Evolutionary conservation across 495 filamentous ascomycete species (phyloP), one percentile per base, ranked within the genome.

Genomic region (Alectoria sarmentosa): DNA sequence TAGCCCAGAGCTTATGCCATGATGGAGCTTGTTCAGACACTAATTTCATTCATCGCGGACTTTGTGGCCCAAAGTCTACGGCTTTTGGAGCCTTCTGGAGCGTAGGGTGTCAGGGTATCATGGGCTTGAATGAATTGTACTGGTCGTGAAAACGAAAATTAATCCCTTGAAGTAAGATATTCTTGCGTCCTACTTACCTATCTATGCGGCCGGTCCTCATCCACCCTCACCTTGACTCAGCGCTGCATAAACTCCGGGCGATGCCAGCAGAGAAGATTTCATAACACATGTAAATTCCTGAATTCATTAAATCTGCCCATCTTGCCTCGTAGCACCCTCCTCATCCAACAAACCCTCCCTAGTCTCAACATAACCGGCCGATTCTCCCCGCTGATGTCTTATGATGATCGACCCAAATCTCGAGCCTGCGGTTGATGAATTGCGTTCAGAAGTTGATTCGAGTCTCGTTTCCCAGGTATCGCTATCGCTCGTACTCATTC

Each of bases 391-490:
- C 38, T 44, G 17, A 11, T 28, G 58, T 32, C 23, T 17, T 39
- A 41, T 28, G 11, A 41, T 34, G 7, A 60, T 30, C 17, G 58
- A 60, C 28, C 42, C 42, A 17, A 60, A 60, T 13, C 58, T 60
- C 23, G 58, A 60, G 42, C 38, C 30, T 8, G 38, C 58, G 32
- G 37, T 46, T 4, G 58, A n/a, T 0, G 44, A 48, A 26, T 48
- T 48, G 9, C 58, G 9, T n/a, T 60, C 39, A 19, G 58, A 30
- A 34, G 38, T 32, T 15, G 58, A 42, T n/a, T 64, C 65, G 17
- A 67, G 34, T 28, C 60, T 37, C 39, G 65, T 67, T 34, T 64
- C 42, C 61, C 60, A 67, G 14, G 61, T 59, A 11, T 67, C 65
- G 36, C 65, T 67, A 36, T 67, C 65, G 17, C 44, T 28, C 1